Evolutionary conservation across 2,329 filamentous ascomycete species (phyloP), one percentile per base, ranked within the genome.

Genomic region (Colletotrichum godetiae): DNA sequence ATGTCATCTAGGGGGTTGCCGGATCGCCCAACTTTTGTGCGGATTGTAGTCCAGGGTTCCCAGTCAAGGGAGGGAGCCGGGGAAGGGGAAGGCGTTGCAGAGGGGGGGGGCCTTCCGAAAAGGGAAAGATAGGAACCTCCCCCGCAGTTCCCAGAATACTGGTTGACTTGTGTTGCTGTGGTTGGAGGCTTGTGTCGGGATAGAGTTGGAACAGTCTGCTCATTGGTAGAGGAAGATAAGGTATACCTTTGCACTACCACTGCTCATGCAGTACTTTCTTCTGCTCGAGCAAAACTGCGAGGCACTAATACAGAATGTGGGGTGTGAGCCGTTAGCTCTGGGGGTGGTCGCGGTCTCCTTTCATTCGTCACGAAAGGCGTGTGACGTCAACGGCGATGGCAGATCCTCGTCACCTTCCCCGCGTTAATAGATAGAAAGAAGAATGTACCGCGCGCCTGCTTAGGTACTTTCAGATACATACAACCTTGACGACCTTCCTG

Each of bases 331-430:
- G 27, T 24, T 56, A 56, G 53, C 53, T 24, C 53, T 19, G 19
- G 19, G 24, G 29, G 27, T 24, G 24, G 24, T 13, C 42, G 42
- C 42, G 42, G 42, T 15, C 42, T 49, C 42, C 4, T 7, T 49
- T 49, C 19, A 49, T 49, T 49, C 42, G 42, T 19, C 42, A 7
- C 19, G 42, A 22, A 5, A 53, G n/a, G 7, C 15, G 4, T 33
- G 58, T 74, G 72, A 74, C 72, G 72, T 74, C 72, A 74, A 74
- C 29, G 53, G 42, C 24, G 27, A 24, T 55, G 19, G 67, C 61
- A 42, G 67, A 70, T 73, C 67, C 24, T 66, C 59, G 53, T 65
- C 66, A 56, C 52, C 46, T 49, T 57, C 22, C 55, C 42, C 55
- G 22, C 55, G 29, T 42, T 42, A 19, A 37, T 33, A 29, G 29